Evolutionary conservation across 768 basidiomycete genomes (phyloP).

Genomic region (Calocybe cyanea): DNA sequence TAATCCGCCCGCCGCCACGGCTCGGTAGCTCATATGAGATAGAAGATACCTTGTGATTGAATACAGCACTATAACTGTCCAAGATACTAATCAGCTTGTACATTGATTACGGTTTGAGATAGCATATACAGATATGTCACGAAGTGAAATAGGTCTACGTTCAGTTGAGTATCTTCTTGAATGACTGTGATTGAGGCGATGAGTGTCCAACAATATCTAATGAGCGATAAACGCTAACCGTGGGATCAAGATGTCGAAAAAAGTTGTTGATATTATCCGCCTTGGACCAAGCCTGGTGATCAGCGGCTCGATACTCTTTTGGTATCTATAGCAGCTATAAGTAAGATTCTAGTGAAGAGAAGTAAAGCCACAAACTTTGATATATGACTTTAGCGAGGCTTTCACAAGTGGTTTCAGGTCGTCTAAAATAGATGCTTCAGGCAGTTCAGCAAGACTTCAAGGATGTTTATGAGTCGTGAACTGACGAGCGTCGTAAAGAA

Average conservation of each 20-base stretch:
- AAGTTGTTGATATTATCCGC: conserved; percentile 9
- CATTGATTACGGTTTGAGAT: too few relatives aligned
- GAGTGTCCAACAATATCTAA: too few relatives aligned
- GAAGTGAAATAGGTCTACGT: background rate
- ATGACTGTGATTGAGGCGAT: background rate
- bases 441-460: too few relatives aligned
- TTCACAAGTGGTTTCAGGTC: conserved; percentile 4
- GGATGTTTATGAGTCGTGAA: background rate
- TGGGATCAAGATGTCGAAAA: conserved; percentile 3
- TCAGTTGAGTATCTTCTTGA: background rate
- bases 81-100: too few relatives aligned
- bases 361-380: background rate
- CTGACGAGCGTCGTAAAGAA: conserved; percentile 6
- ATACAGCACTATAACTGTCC: too few relatives aligned
- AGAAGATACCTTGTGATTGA: too few relatives aligned
- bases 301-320: background rate
- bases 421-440: background rate
- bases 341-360: background rate
- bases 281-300: conserved; percentile 2
- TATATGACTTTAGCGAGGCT: background rate
- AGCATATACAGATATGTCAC: too few relatives aligned
- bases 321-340: background rate
- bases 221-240: background rate
- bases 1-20: too few relatives aligned
- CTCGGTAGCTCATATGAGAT: too few relatives aligned